Evolutionary conservation across 2,329 filamentous ascomycete genomes (phyloP).

Genomic region (Pestalotiopsis sp.): DNA sequence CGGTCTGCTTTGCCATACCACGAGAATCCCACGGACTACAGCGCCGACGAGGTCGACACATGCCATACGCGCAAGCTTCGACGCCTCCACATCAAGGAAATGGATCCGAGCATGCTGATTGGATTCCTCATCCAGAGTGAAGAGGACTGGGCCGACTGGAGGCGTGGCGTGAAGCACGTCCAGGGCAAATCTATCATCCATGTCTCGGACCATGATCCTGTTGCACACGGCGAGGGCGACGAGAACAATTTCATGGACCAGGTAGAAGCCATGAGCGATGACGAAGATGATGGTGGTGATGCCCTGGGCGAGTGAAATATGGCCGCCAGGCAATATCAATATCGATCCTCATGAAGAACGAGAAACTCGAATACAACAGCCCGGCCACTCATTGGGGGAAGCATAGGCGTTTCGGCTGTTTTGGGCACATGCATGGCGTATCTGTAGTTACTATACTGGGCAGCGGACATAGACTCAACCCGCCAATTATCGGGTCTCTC

Average conservation of each 20-base stretch:
- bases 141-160: conserved; percentile 84
- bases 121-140: conserved; percentile 85
- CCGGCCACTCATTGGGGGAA: conserved; percentile 8
- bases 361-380: neutral
- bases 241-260: conserved; percentile 80
- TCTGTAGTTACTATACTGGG: conserved; percentile 20
- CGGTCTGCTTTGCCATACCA: conserved; percentile 73
- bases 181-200: conserved; percentile 86
- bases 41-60: conserved; percentile 72
- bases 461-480: conserved; percentile 19
- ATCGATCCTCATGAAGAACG: neutral
- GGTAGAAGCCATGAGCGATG: conserved; percentile 85
- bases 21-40: conserved; percentile 59
- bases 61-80: conserved; percentile 88
- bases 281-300: conserved; percentile 59
- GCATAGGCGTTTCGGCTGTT: conserved; percentile 16
- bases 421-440: conserved; percentile 13
- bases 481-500: conserved; percentile 10
- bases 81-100: conserved; percentile 81
- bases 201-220: conserved; percentile 72
- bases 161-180: conserved; percentile 71
- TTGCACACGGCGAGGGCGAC: conserved; percentile 60
- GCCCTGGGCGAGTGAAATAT: conserved; percentile 3
- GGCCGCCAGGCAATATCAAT: neutral
- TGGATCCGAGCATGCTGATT: conserved; percentile 98